Percentiles rank a stretch among this genome's conserved stretches.
Evolutionary conservation across 805 yeast genomes (phyloP).

Genomic region (Saccharomycopsis microspora): DNA sequence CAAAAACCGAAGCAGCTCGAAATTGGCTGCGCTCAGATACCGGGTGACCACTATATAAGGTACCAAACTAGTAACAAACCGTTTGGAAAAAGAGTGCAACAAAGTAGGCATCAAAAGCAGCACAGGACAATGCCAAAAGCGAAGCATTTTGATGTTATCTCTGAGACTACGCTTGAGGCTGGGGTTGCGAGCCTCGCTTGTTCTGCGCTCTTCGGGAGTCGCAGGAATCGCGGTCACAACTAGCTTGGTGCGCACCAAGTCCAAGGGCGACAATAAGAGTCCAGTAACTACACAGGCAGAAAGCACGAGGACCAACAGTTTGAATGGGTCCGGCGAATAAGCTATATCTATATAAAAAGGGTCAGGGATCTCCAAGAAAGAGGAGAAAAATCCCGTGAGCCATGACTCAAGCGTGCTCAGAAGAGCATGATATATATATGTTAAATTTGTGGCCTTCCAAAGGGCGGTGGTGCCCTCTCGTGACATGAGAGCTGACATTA

Average conservation of each 20-base stretch:
- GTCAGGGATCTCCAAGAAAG: constrained; percentile 74
- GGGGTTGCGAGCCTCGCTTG: constrained; percentile 19
- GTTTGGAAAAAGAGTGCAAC: constrained; percentile 48
- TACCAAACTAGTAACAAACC: constrained; percentile 52
- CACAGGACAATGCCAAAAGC: constrained; percentile 42
- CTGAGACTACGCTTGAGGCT: constrained; percentile 53
- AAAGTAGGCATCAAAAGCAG: constrained; percentile 57
- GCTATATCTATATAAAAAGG: constrained; percentile 76
- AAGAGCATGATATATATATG: constrained; percentile 67
- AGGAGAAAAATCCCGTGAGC: constrained; percentile 82
- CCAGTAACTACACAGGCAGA: constrained; percentile 66
- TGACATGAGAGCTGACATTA: constrained; percentile 49
- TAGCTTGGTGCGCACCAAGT: constrained; percentile 66
- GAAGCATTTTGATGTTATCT: constrained; percentile 44
- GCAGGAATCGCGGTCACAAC: constrained; percentile 54
- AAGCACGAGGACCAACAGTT: constrained; percentile 56
- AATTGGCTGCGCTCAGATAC: constrained; percentile 64
- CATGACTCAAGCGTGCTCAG: constrained; percentile 77
- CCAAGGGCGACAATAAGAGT: constrained; percentile 66
- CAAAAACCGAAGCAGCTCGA: constrained; percentile 44
- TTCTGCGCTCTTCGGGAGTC: constrained; percentile 16
- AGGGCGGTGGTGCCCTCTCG: constrained; percentile 64
- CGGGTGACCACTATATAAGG: constrained; percentile 51
- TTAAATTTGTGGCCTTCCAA: constrained; percentile 66
- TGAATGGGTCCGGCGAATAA: constrained; percentile 66